These are phyloP conservation scores for Seminavis robusta DNA, from an alignment of 108 stramenopile species.

Conservation along the genomic window DNA sequence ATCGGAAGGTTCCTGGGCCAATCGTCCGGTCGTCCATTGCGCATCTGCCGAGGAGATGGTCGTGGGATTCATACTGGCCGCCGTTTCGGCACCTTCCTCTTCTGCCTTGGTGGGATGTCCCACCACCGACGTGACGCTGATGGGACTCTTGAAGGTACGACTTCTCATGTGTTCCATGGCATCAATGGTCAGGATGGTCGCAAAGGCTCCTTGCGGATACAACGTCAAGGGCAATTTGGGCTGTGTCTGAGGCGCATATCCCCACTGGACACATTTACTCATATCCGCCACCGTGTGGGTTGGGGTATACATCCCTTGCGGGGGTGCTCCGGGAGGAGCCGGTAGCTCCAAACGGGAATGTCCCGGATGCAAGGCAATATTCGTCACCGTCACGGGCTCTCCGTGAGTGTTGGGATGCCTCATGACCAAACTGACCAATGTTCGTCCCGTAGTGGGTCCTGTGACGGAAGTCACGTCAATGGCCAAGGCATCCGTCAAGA, in stretches of 20 bases:
- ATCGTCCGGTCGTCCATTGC: constrained; percentile 65
- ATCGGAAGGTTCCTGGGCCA: constrained; percentile 74
- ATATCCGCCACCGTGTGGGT: constrained; percentile 77
- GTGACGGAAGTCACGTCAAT: constrained; percentile 30
- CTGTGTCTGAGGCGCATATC: constrained; percentile 58
- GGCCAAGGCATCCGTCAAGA: constrained; percentile 37
- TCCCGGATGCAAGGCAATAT: constrained; percentile 81
- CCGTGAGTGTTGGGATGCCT: constrained; percentile 65
- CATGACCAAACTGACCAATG: constrained; percentile 67
- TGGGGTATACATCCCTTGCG: not conserved
- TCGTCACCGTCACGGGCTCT: constrained; percentile 63
- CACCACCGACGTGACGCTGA: constrained; percentile 70
- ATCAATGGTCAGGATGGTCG: constrained; percentile 64
- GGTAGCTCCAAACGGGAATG: constrained; percentile 44
- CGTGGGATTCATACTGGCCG: no score
- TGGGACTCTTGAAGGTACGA: constrained; percentile 59
- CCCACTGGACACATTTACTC: constrained; percentile 73
- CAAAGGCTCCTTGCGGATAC: constrained; percentile 59
- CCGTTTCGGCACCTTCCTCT: constrained; percentile 1
- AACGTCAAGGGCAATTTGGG: constrained; percentile 62
- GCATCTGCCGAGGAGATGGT: constrained; percentile 68
- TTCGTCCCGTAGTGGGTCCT: constrained; percentile 44
- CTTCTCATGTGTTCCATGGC: constrained; percentile 66
- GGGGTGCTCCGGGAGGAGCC: not conserved
- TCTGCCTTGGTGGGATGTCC: constrained; percentile 3